These are phyloP conservation scores for Bertia moriformis DNA, from an alignment of 2,329 filamentous ascomycete species.

Conservation along the genomic window DNA sequence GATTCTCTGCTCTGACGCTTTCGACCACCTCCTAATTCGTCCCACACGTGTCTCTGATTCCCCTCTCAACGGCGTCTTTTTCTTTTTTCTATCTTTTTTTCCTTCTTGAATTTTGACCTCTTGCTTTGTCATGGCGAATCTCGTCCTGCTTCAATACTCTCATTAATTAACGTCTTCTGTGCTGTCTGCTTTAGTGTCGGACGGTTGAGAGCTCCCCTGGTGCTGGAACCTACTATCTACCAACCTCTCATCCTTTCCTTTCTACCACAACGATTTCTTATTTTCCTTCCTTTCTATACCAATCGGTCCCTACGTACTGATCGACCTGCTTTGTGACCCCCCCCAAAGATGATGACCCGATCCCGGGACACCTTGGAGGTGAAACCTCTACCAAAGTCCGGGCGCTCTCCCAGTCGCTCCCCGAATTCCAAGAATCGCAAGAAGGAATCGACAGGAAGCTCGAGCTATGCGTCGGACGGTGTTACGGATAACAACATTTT, in stretches of 20 bases:
- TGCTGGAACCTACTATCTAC: background rate
- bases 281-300: too few species aligned
- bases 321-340: background rate
- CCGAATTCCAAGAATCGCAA: slow-evolving; percentile 20
- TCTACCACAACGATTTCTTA: background rate
- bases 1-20: background rate
- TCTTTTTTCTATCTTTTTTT: slow-evolving; percentile 8
- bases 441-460: slow-evolving; percentile 11
- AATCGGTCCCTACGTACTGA: too few species aligned
- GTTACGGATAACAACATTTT: slow-evolving; percentile 52
- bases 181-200: background rate
- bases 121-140: slow-evolving; percentile 19
- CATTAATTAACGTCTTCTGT: slow-evolving; percentile 11
- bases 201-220: background rate
- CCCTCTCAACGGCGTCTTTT: slow-evolving; percentile 8
- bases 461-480: slow-evolving; percentile 28
- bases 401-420: slow-evolving; percentile 15
- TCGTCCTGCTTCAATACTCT: slow-evolving; percentile 16
- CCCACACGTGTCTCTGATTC: slow-evolving; percentile 8
- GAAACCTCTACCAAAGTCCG: slow-evolving; percentile 14
- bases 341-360: slow-evolving; percentile 4
- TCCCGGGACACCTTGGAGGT: slow-evolving; percentile 18
- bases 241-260: background rate
- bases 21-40: slow-evolving; percentile 4
- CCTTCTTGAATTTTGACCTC: slow-evolving; percentile 7